phyloP scores from a whole-genome alignment of 352 stramenopile genomes.

The Phytophthora aleatoria region DNA sequence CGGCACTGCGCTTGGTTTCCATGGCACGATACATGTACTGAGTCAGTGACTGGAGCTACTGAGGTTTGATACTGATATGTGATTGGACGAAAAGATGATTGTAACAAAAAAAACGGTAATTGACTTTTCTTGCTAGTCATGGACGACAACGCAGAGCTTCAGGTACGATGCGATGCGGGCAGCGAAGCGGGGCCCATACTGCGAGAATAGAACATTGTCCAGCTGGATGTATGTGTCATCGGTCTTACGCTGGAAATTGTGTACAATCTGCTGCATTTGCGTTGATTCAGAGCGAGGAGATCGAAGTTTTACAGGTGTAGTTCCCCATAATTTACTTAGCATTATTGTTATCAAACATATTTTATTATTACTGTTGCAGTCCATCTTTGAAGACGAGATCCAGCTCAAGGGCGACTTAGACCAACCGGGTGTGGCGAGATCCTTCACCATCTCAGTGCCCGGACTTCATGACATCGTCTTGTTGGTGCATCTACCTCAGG shows the following conservation, averaged over 20 bases:
- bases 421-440: conserved; percentile 44
- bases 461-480: conserved; percentile 71
- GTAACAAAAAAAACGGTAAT: conserved; percentile 18
- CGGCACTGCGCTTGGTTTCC: conserved; percentile 37
- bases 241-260: conserved; percentile 2
- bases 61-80: not conserved
- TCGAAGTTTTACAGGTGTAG: conserved; percentile 74
- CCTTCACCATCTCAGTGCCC: conserved; percentile 63
- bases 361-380: conserved; percentile 35
- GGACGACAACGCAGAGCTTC: conserved; percentile 53
- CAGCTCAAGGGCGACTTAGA: conserved; percentile 58
- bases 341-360: not conserved
- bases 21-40: not conserved
- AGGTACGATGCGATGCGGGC: conserved; percentile 34
- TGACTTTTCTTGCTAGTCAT: conserved; percentile 18
- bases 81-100: conserved; percentile 29
- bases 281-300: conserved; percentile 61
- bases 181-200: not conserved
- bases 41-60: conserved; percentile 18
- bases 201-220: not conserved
- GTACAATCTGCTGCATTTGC: conserved; percentile 8
- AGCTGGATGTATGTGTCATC: not conserved
- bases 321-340: not conserved
- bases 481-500: conserved; percentile 69
- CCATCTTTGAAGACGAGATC: conserved; percentile 79